Evolutionary conservation across 2,329 filamentous ascomycete genomes (phyloP).

Genomic region (Clarireedia paspali): DNA sequence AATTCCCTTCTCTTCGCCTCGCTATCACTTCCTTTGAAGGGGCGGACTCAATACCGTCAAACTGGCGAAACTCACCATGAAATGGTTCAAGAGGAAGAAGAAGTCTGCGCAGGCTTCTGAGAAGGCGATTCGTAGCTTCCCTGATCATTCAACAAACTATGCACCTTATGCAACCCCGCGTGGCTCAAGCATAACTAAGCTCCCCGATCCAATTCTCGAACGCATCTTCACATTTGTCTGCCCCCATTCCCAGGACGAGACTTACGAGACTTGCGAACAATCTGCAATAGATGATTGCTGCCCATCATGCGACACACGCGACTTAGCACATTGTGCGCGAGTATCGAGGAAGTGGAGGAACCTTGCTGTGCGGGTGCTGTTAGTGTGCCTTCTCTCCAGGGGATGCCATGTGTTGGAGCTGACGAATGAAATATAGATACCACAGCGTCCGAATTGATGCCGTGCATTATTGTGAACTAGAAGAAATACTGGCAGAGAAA

Average conservation of each 20-base stretch:
- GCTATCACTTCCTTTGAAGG: slow-evolving; percentile 3
- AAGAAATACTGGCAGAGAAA: slow-evolving; percentile 71
- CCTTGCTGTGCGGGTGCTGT: slow-evolving; percentile 50
- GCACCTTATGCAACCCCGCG: slow-evolving; percentile 9
- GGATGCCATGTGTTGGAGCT: background rate
- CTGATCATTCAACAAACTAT: background rate
- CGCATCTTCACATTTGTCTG: slow-evolving; percentile 78
- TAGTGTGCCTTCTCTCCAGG: slow-evolving; percentile 32
- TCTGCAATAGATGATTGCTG: slow-evolving; percentile 72
- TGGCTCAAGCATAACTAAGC: slow-evolving; percentile 26
- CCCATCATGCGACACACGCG: slow-evolving; percentile 88
- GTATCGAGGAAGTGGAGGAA: slow-evolving; percentile 66
- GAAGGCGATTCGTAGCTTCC: slow-evolving; percentile 5
- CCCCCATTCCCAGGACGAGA: slow-evolving; percentile 70
- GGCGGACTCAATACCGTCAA: background rate
- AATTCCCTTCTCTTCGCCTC: background rate
- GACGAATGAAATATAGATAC: slow-evolving; percentile 48
- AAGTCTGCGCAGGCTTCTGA: slow-evolving; percentile 1
- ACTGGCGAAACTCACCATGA: slow-evolving; percentile 8
- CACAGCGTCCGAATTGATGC: slow-evolving; percentile 86
- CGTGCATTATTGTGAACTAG: slow-evolving; percentile 88
- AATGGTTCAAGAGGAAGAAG: slow-evolving; percentile 9
- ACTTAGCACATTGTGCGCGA: slow-evolving; percentile 71
- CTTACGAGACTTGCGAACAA: slow-evolving; percentile 76
- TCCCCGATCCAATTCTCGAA: slow-evolving; percentile 64